Base-by-base conservation (phyloP, 108 stramenopile species). In the Aureococcus anophagefferens region DNA sequence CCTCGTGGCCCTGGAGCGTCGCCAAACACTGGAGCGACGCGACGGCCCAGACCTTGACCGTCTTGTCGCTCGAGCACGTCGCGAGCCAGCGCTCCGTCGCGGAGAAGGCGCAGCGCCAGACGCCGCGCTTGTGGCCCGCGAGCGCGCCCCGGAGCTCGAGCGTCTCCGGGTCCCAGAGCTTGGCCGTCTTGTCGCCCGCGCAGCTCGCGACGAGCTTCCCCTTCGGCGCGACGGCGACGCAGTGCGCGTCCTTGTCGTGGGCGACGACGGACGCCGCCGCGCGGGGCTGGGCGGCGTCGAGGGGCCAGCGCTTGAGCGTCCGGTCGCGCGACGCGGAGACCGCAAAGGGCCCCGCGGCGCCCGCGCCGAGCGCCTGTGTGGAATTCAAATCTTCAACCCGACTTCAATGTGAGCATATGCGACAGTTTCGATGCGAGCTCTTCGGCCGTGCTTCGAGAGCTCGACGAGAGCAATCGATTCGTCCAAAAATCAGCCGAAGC, bases 201-300 rank as follows among this genome's bases (percentile, higher is more conserved):
- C 79, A 83, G 14, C 78, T 81, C 30, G 84, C 84, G 29, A 85
- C 74, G 28, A 84, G 18, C n/a, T 66, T 69, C 16, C 83, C 80
- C 28, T 83, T 79, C 21, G 84, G 82, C 29, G 77, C 34, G 30
- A 78, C 59, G 13, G 82, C 79, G 40, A 84, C 35, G 30, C 68
- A 64, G 70, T 84, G 83, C 28, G 83, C 66, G 59, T 83, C 84
- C 75, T 84, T 79, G 35, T 84, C 84, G 51, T 84, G 84, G 25
- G 78, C 84, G 16, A 74, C 29, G 35, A 78, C 74, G 44, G 82
- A 33, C 17, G 66, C 68, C 30, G 66, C 28, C 30, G 35, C 63
- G 5, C n/a, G n/a, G 7, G 45, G 4, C 14, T 44, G 9, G 14
- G 32, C 28, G 25, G 21, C 30, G 35, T 80, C 32, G 36, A 11